These are phyloP conservation scores for Tuber magnatum DNA, from an alignment of 495 filamentous ascomycete species.

Conservation along the genomic window DNA sequence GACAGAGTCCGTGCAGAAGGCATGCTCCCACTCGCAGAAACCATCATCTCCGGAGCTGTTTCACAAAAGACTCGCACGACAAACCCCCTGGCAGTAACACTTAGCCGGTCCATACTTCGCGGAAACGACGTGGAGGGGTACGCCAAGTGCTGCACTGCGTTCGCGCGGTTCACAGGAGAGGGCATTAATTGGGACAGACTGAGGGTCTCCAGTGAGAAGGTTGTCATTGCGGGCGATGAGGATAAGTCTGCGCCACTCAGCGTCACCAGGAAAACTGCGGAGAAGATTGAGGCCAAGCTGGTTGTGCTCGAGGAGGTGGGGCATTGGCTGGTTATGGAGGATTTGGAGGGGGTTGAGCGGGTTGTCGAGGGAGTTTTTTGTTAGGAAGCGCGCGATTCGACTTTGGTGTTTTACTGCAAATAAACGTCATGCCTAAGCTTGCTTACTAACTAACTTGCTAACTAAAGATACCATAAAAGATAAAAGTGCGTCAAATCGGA, in stretches of 20 bases:
- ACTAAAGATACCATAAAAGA: background rate
- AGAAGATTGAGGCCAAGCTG: constrained; percentile 32
- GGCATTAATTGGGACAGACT: constrained; percentile 30
- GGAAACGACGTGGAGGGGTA: constrained; percentile 51
- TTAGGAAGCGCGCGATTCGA: background rate
- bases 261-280: constrained; percentile 31
- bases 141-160: constrained; percentile 50
- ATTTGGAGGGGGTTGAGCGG: constrained; percentile 15
- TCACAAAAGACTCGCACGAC: constrained; percentile 46
- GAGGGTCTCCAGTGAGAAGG: constrained; percentile 22
- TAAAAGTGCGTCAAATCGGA: background rate
- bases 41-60: constrained; percentile 45
- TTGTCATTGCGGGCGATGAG: constrained; percentile 46
- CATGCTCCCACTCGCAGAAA: constrained; percentile 45
- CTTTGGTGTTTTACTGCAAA: background rate
- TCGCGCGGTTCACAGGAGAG: constrained; percentile 43
- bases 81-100: constrained; percentile 43
- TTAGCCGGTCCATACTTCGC: constrained; percentile 45
- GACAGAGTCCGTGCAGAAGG: constrained; percentile 46
- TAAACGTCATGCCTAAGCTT: background rate
- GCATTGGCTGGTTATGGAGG: constrained; percentile 47
- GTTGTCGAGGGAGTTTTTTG: background rate
- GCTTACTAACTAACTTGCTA: background rate
- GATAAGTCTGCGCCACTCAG: constrained; percentile 44
- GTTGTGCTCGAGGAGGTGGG: constrained; percentile 43